Evolutionary conservation across 305 asterid genomes (phyloP).

Genomic region (Fraxinus platypoda): DNA sequence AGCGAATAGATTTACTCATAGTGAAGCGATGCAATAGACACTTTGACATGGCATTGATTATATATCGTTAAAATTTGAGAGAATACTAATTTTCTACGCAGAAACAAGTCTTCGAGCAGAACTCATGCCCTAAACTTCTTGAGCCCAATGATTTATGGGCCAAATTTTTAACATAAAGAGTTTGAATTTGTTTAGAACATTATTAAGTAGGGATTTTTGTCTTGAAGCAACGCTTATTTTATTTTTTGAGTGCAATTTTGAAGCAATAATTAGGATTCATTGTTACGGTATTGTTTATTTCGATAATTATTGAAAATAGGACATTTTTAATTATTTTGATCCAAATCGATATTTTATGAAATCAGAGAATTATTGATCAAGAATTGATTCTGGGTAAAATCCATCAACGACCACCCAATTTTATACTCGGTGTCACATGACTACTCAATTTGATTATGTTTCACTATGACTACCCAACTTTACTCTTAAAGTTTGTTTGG

Average conservation of each 20-base stretch:
- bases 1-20: neutral
- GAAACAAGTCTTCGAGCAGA: neutral
- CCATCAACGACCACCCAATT: no score
- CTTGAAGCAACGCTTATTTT: neutral
- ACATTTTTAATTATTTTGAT: neutral
- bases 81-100: neutral
- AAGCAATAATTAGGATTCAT: neutral
- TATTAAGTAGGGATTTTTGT: no score
- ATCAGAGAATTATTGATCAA: neutral
- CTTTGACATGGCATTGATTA: neutral
- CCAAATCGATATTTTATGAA: neutral
- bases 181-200: no score
- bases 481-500: no score
- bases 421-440: no score
- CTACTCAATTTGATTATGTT: no score
- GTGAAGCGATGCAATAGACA: neutral
- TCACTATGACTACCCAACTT: no score
- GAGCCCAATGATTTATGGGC: no score
- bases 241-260: neutral
- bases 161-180: no score
- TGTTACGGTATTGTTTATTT: neutral
- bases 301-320: neutral
- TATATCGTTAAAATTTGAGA: neutral
- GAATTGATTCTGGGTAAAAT: no score
- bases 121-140: no score